phyloP scores from a whole-genome alignment of 1,139 yeast species.

The Yamadazyma triangularis region DNA sequence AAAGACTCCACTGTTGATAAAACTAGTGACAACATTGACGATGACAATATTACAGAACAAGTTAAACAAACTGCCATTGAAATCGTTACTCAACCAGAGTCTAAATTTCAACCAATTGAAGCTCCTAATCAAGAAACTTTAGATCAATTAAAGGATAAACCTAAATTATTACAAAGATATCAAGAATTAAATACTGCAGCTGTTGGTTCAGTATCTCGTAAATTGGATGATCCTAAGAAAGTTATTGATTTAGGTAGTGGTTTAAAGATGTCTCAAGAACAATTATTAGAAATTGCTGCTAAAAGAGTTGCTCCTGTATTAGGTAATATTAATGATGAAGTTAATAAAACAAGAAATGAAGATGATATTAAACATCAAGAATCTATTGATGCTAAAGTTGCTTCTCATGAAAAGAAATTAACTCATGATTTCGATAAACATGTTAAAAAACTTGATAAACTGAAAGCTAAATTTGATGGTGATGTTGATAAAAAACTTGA shows the following conservation, averaged over 20 bases:
- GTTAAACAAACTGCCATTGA: slow-evolving; percentile 31
- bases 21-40: slow-evolving; percentile 8
- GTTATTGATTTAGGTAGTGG: slow-evolving; percentile 53
- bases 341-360: slow-evolving; percentile 42
- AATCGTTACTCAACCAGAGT: slow-evolving; percentile 25
- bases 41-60: slow-evolving; percentile 21
- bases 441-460: slow-evolving; percentile 34
- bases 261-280: slow-evolving; percentile 49
- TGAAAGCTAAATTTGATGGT: slow-evolving; percentile 33
- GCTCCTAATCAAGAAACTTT: slow-evolving; percentile 35
- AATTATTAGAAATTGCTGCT: slow-evolving; percentile 53
- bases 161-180: slow-evolving; percentile 44
- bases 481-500: slow-evolving; percentile 36
- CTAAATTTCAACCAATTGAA: slow-evolving; percentile 31
- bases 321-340: slow-evolving; percentile 48
- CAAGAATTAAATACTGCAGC: slow-evolving; percentile 48
- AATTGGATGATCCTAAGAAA: slow-evolving; percentile 48
- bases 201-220: slow-evolving; percentile 40
- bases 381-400: slow-evolving; percentile 32
- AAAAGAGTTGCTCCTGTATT: slow-evolving; percentile 54
- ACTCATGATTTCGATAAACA: slow-evolving; percentile 39
- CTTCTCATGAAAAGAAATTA: slow-evolving; percentile 42
- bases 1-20: slow-evolving; percentile 7
- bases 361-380: slow-evolving; percentile 44
- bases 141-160: slow-evolving; percentile 44